Base-by-base conservation (phyloP, 1,284 basidiomycete genomes). In the Rhodotorula sp. region DNA sequence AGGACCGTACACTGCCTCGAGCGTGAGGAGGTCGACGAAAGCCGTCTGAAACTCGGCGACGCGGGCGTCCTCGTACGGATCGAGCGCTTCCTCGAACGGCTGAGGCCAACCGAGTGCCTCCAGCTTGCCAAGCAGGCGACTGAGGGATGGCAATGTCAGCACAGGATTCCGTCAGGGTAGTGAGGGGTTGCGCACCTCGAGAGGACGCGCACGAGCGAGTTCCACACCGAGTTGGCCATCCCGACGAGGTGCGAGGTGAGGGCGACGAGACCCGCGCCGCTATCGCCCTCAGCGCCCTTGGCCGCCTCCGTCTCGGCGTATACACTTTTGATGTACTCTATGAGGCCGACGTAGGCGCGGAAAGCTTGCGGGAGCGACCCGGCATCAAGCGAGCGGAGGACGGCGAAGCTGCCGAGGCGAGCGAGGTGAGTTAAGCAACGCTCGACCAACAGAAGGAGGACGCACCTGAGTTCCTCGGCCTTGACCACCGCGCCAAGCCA, bases 31-130 rank as follows among this genome's bases (percentile, higher is more conserved):
- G 80, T 92, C 88, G 32, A 84, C 80, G 80, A 93, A 95, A 0
- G 90, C 87, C 17, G 81, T 81, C 80, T 94, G 90, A 78, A 97
- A 96, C 21, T 83, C 78, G 6, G 84, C 78, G 3, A 85, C 84
- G 1, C 84, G 76, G 15, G 83, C 78, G 77, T 91, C 92, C 76
- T 91, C 86, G 59, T 69, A 72, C 27, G 67, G 66, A 61, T 75
- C 71, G 39, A 75, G 66, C 25, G 69, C 64, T 36, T 68, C 68
- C 12, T 62, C 63, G 3, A 92, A 86, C 19, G 85, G 83, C 77
- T 86, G 86, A 22, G 94, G 94, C 94, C 94, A 97, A 37, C 87
- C 86, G 46, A 97, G 81, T 50, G 84, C 85, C 80, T 93, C 92
- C 3, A 90, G 85, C 6, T 87, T 86, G 54, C 83, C 80, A 27